Evolutionary conservation across 768 basidiomycete genomes (phyloP), one percentile per base, ranked within the genome.

Genomic region (Fomitopsis serialis): DNA sequence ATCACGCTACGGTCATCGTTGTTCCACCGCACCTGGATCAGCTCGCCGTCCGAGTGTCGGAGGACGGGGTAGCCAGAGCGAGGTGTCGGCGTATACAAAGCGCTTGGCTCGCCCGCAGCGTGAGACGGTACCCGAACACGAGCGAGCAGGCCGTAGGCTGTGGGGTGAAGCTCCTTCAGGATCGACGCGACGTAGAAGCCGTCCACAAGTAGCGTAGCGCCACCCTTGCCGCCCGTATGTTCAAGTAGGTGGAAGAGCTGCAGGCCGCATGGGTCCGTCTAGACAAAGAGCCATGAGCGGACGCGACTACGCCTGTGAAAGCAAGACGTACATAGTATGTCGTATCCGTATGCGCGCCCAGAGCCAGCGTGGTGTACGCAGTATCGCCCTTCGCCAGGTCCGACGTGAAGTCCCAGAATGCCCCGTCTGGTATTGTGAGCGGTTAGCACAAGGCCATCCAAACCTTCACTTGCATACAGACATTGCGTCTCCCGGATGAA

Each of bases 341-440:
- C 42, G 77, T 84, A 57, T 88, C 85, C 0, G 85, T 87, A 66
- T 99, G 96, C 0, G 92, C 93, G 3, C 81, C 84, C 7, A 99
- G 81, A 0, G 87, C 88, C 43, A 96, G 70, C 6, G 85, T 90
- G 3, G 93, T 92, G 72, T 99, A 99, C 0, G 96, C 94, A 8
- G 93, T 89, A 67, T 99, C 96, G 12, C 93, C 93, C 61, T 87
- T 92, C 17, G 86, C 84, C 21, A 95, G 77, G 64, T 96, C 85
- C 0, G 95, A 83, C 0, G 93, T 97, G 63, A 98, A 96, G 63
- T 98, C 92, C 95, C 96, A 99, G 70, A 98, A 95, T 53, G 83
- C 85, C 32, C 95, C 96, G 62, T 98, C 92, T 94, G 57, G 11
- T 5, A 11, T 32, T 1, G 34, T 3, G 22, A 3, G 19, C n/a